These are phyloP conservation scores for Krasilnikovozyma curviuscula DNA, from an alignment of 768 basidiomycete species.

Conservation along the genomic window DNA sequence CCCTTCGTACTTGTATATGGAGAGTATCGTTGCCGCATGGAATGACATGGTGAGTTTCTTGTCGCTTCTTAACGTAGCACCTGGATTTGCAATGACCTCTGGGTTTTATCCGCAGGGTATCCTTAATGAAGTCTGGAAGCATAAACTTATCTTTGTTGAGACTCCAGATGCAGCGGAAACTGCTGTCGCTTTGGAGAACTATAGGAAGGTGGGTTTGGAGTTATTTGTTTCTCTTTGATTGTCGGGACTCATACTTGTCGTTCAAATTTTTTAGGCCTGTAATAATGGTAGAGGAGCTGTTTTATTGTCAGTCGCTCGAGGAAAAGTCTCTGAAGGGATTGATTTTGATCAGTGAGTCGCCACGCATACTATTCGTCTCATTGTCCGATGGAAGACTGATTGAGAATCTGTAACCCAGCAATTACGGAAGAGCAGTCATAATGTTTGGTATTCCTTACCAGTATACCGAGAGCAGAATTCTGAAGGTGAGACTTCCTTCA, in stretches of 20 bases:
- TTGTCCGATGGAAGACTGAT: not conserved
- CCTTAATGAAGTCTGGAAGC: conserved; percentile 96
- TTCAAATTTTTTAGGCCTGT: conserved; percentile 46
- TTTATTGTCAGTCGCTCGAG: conserved; percentile 86
- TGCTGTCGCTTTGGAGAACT: conserved; percentile 91
- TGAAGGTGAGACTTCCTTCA: conserved; percentile 35
- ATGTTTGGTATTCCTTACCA: conserved; percentile 99
- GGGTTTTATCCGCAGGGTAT: conserved; percentile 49
- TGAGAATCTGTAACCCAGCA: conserved; percentile 24
- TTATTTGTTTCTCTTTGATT: not conserved
- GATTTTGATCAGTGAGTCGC: conserved; percentile 74
- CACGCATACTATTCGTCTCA: not conserved
- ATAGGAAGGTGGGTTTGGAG: conserved; percentile 49
- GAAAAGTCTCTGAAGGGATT: conserved; percentile 99
- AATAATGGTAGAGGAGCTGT: conserved; percentile 97
- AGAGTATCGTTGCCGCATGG: conserved; percentile 99
- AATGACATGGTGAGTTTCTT: conserved; percentile 77
- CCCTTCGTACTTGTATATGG: conserved; percentile 98
- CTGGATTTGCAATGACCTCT: not conserved
- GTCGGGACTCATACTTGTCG: not conserved
- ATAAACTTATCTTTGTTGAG: conserved; percentile 97
- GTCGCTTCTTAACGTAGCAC: not conserved
- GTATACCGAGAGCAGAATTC: conserved; percentile 91
- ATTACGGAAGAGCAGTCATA: conserved; percentile 94
- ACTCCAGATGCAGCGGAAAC: conserved; percentile 98